Conservation (phyloP, 768 basidiomycete genomes). For the Lentinula sp. region DNA sequence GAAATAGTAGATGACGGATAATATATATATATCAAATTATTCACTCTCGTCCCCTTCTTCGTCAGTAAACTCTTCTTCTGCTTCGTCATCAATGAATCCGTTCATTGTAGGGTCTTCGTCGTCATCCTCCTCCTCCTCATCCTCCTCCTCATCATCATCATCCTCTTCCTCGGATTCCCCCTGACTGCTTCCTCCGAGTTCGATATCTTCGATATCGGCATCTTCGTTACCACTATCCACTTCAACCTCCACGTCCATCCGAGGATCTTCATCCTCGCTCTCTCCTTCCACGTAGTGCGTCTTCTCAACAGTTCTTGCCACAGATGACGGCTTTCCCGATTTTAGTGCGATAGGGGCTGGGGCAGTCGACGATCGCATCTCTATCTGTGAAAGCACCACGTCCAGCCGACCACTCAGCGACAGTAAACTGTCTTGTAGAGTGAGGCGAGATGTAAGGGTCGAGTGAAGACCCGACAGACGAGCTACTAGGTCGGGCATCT, state of each 20-base stretch:
- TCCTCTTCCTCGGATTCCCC: slow-evolving; percentile 3
- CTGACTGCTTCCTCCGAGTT: slow-evolving; percentile 7
- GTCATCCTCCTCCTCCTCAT: slow-evolving; percentile 6
- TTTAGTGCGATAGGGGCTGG: slow-evolving; percentile 48
- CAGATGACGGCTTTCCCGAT: slow-evolving; percentile 26
- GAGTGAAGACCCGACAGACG: slow-evolving; percentile 82
- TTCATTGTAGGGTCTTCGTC: slow-evolving; percentile 19
- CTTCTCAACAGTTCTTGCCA: slow-evolving; percentile 16
- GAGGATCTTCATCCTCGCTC: slow-evolving; percentile 6
- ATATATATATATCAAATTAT: slow-evolving; percentile 11
- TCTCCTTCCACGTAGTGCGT: slow-evolving; percentile 7
- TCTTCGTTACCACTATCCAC: slow-evolving; percentile 1
- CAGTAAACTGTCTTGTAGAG: slow-evolving; percentile 79
- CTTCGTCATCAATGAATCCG: slow-evolving; percentile 34
- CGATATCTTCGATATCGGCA: slow-evolving; percentile 7
- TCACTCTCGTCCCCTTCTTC: slow-evolving; percentile 32
- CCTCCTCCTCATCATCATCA: neutral
- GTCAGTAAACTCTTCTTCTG: slow-evolving; percentile 25
- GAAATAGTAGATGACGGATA: neutral
- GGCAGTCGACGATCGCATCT: slow-evolving; percentile 73
- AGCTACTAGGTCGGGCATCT: slow-evolving; percentile 92
- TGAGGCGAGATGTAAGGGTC: slow-evolving; percentile 71
- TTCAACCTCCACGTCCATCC: slow-evolving; percentile 7
- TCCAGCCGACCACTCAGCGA: slow-evolving; percentile 87
- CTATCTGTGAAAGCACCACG: slow-evolving; percentile 90